Conservation (phyloP, 2,329 filamentous ascomycete genomes). For the Huntiella omanensis region DNA sequence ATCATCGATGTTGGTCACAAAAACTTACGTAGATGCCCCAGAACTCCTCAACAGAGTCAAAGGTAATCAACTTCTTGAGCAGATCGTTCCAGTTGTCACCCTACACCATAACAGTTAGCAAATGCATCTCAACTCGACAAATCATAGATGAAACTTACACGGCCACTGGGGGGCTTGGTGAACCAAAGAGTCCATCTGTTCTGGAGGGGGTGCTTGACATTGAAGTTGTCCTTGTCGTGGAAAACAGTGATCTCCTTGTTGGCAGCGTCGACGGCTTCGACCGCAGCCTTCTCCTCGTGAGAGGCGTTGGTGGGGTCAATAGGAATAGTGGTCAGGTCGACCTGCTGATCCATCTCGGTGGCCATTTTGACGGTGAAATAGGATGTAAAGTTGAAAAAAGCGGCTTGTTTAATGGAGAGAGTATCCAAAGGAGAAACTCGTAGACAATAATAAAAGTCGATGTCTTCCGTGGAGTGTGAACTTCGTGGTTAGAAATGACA, state of each 20-base stretch:
- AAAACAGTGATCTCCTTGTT: constrained; percentile 76
- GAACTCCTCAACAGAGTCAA: constrained; percentile 97
- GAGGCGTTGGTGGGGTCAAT: constrained; percentile 42
- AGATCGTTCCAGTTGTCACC: constrained; percentile 98
- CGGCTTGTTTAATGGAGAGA: background rate
- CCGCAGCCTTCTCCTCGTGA: constrained; percentile 20
- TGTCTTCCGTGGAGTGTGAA: constrained; percentile 5
- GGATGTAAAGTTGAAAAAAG: constrained; percentile 2
- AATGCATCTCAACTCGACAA: background rate
- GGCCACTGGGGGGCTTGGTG: constrained; percentile 91
- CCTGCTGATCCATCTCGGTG: constrained; percentile 30
- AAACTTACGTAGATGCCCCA: constrained; percentile 92
- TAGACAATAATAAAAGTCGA: constrained; percentile 6
- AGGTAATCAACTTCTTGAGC: constrained; percentile 95
- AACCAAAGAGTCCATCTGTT: constrained; percentile 99
- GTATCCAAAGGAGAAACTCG: constrained; percentile 4
- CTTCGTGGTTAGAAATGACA: constrained; percentile 1
- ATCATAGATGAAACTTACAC: constrained; percentile 37
- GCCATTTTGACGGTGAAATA: constrained; percentile 19
- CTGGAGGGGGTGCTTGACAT: constrained; percentile 95
- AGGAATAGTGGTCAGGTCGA: constrained; percentile 49
- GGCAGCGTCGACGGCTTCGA: constrained; percentile 23
- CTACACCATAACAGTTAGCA: constrained; percentile 24
- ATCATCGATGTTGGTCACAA: background rate
- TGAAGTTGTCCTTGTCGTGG: constrained; percentile 97